Base-by-base conservation (phyloP, 2,329 filamentous ascomycete genomes). In the Colletotrichum aenigma region DNA sequence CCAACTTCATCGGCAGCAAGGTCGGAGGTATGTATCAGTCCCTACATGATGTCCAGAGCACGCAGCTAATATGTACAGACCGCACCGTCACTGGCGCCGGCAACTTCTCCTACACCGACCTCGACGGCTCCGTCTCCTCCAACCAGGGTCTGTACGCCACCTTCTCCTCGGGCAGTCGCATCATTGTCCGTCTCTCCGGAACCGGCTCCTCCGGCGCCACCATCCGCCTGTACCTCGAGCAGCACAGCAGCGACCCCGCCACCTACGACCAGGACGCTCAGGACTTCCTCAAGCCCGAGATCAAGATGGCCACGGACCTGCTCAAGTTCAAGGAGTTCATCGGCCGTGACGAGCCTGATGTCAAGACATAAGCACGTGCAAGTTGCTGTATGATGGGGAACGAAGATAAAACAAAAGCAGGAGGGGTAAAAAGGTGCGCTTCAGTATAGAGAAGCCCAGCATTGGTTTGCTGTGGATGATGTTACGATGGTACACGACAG, bases 91-190 rank as follows among this genome's bases (percentile, higher is more conserved):
- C 92, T 66, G 95, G 97, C 81, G 96, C 96, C 8, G 97, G 96
- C 79, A 96, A 99, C 90, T 99, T 99, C 86, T 95, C 95, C 36
- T 99, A 99, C 91, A 98, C 95, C 10, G 97, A 99, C 83, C 93
- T 99, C n/a, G 97, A 99, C 82, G 97, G 96, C 77, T 98, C 95
- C 79, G 95, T 98, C 70, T 94, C 95, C 82, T 95, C 96, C 84
- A 97, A 98, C 89, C 97, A 99, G 88, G 97, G 97, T 79, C 93
- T 99, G 80, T 99, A 95, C 83, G 94, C 96, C 84, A 94, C 95
- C 86, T 98, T 98, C 86, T 95, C 96, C 71, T 96, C 97, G 75
- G 96, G 96, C 77, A 98, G 95, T 88, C 94, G 97, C 79, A 96
- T 98, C 76, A 96, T 99, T 68, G 96, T 98, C 74, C 94, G 97